Evolutionary conservation across 371 early-diverging fungal species (phyloP).

Genomic region (Rozella allomycis): DNA sequence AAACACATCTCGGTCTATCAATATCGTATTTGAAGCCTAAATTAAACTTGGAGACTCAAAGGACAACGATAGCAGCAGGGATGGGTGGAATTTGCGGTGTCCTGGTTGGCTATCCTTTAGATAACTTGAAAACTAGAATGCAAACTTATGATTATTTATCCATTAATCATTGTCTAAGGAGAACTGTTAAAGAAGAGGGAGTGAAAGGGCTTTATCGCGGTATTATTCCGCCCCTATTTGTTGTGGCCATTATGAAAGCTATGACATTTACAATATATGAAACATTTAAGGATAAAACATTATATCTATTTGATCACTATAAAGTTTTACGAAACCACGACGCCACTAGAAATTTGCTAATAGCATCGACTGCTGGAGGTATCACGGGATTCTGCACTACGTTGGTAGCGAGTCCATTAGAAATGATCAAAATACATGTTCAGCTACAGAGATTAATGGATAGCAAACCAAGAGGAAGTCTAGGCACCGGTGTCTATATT

Average conservation of each 20-base stretch:
- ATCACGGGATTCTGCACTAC: slow-evolving; percentile 43
- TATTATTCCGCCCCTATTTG: slow-evolving; percentile 46
- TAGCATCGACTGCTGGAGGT: slow-evolving; percentile 31
- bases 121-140: no score
- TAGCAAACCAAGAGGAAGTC: background rate
- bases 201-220: slow-evolving; percentile 34
- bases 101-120: no score
- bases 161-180: slow-evolving; percentile 35
- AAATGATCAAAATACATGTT: slow-evolving; percentile 52
- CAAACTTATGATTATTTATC: slow-evolving; percentile 47
- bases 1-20: no score
- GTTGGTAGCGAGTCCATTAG: slow-evolving; percentile 43
- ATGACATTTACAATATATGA: slow-evolving; percentile 52
- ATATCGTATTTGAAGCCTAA: no score
- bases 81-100: no score
- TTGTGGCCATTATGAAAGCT: slow-evolving; percentile 46
- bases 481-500: slow-evolving; percentile 1
- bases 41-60: no score
- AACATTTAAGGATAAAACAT: slow-evolving; percentile 15
- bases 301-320: slow-evolving; percentile 5
- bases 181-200: slow-evolving; percentile 46
- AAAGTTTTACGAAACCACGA: background rate
- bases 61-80: no score
- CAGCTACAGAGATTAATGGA: slow-evolving; percentile 26
- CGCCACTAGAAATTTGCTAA: background rate